Evolutionary conservation across 257 asterid genomes (phyloP).

Genomic region (Verbascum thapsus): DNA sequence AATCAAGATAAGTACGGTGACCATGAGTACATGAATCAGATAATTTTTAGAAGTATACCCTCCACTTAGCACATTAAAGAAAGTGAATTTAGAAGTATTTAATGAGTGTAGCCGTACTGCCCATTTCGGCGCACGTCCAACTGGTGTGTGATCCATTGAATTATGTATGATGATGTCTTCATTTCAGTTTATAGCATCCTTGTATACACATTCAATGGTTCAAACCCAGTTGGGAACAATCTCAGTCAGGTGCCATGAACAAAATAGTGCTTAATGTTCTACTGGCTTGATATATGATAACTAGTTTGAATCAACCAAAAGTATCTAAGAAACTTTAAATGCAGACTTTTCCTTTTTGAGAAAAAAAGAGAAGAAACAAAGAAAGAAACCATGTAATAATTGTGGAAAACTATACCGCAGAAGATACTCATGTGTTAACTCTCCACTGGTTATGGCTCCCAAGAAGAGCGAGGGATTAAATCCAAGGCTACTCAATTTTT

Average conservation of each 20-base stretch:
- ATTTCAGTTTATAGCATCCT: too few species aligned
- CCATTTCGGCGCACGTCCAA: too few species aligned
- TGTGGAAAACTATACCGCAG: slow-evolving; percentile 47
- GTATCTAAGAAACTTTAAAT: slow-evolving; percentile 1
- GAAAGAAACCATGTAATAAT: not conserved
- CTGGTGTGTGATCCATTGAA: too few species aligned
- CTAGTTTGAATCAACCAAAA: not conserved
- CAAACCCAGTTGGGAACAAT: too few species aligned
- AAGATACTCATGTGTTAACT: slow-evolving; percentile 83
- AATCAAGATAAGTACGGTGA: not conserved
- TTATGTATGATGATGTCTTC: too few species aligned
- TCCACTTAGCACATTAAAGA: not conserved
- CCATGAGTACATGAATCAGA: too few species aligned
- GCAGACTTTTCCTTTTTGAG: not conserved
- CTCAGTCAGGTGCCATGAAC: too few species aligned
- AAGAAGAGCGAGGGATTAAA: slow-evolving; percentile 77
- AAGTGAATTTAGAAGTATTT: not conserved
- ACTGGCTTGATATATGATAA: not conserved
- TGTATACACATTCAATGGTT: too few species aligned
- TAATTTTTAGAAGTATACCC: slow-evolving; percentile 8
- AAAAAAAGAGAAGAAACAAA: too few species aligned
- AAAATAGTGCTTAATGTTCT: not conserved
- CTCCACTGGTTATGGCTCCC: slow-evolving; percentile 97
- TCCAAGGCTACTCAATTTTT: slow-evolving; percentile 78
- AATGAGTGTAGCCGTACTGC: too few species aligned